Evolutionary conservation across 169 alveolate species (phyloP).

Genomic region (Babesia sp.): DNA sequence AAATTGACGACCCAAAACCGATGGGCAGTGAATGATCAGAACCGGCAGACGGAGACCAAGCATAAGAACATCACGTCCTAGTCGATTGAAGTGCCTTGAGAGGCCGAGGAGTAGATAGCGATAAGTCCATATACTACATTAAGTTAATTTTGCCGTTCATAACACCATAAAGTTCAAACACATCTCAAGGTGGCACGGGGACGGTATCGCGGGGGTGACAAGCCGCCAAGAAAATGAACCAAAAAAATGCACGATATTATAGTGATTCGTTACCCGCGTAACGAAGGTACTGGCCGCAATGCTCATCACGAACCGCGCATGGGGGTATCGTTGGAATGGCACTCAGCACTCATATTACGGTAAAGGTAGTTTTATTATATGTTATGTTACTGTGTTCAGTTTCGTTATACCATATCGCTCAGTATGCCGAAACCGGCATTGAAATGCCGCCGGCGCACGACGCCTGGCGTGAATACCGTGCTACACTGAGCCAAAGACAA

Average conservation of each 20-base stretch:
- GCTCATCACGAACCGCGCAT: conserved; percentile 4
- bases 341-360: no score
- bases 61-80: background rate
- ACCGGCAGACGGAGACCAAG: background rate
- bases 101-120: background rate
- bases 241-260: background rate
- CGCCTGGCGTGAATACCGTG: no score
- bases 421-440: no score
- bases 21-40: background rate
- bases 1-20: background rate
- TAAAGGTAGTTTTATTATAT: no score
- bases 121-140: conserved; percentile 1
- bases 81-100: background rate
- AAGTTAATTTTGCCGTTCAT: background rate
- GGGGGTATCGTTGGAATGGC: conserved; percentile 11
- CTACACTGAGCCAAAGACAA: no score
- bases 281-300: background rate
- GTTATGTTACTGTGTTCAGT: no score
- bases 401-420: no score
- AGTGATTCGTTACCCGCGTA: background rate
- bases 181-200: background rate
- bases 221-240: background rate
- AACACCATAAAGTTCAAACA: background rate
- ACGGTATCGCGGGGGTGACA: background rate
- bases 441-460: no score